Evolutionary conservation across 108 stramenopile genomes (phyloP).

Genomic region (Pinguiococcus pyrenoidosus): DNA sequence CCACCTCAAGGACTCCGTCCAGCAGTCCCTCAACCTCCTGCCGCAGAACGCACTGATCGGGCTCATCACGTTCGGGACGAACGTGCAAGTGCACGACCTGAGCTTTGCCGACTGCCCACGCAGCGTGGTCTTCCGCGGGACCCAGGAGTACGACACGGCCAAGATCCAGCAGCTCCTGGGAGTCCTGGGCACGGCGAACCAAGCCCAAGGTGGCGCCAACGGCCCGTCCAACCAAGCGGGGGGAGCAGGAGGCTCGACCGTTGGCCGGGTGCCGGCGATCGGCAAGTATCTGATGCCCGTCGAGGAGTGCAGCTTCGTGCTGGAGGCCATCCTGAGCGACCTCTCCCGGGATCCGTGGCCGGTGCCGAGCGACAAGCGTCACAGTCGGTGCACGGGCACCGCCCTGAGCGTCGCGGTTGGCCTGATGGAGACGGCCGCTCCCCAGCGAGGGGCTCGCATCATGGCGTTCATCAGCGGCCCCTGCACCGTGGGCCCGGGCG

Average conservation of each 20-base stretch:
- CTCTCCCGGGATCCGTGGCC: conserved; percentile 95
- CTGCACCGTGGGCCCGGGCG: conserved; percentile 86
- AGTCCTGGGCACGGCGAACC: not conserved
- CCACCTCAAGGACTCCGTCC: conserved; percentile 78
- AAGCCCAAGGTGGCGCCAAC: not conserved
- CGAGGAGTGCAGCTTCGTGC: conserved; percentile 68
- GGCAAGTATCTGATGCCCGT: conserved; percentile 81
- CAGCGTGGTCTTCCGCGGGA: conserved; percentile 79
- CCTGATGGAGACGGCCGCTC: conserved; percentile 59
- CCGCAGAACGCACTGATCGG: conserved; percentile 89
- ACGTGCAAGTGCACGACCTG: conserved; percentile 94
- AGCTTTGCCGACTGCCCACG: conserved; percentile 78
- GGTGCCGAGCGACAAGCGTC: conserved; percentile 62
- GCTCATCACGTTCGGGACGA: conserved; percentile 90
- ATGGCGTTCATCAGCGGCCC: conserved; percentile 95
- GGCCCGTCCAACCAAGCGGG: not conserved
- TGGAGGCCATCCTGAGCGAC: conserved; percentile 91
- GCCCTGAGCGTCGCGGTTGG: conserved; percentile 73
- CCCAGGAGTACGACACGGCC: conserved; percentile 23
- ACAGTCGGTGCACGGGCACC: conserved; percentile 77
- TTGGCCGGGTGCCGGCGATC: conserved; percentile 22
- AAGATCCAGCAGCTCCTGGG: conserved; percentile 7
- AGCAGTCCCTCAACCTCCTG: conserved; percentile 78
- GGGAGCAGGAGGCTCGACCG: not conserved
- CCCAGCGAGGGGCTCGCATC: conserved; percentile 60